A percentile compares a stretch with the other conserved stretches of the same genome.
These are phyloP conservation scores for Phytophthora litchii DNA, from an alignment of 352 stramenopile species.

Conservation along the genomic window DNA sequence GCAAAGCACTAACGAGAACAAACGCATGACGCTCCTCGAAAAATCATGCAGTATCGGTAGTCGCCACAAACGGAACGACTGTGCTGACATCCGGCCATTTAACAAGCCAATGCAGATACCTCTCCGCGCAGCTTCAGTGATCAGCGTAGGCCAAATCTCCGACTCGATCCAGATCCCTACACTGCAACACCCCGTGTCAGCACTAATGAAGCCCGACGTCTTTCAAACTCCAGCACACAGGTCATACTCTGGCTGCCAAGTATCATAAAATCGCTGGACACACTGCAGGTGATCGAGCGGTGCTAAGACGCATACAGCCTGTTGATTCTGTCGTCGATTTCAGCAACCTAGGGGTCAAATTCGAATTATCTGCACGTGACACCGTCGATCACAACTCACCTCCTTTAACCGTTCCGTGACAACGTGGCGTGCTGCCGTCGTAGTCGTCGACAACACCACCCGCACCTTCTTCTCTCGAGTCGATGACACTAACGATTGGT, in stretches of 20 bases:
- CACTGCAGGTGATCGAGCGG: conserved; percentile 60
- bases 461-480: conserved; percentile 31
- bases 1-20: conserved; percentile 67
- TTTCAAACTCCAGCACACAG: neutral
- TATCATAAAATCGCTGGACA: conserved; percentile 66
- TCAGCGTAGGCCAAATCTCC: conserved; percentile 81
- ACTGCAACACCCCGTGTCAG: conserved; percentile 27
- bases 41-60: conserved; percentile 40
- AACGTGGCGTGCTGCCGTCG: conserved; percentile 57
- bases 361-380: too few relatives aligned
- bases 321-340: conserved; percentile 19
- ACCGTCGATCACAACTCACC: conserved; percentile 5
- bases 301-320: conserved; percentile 62
- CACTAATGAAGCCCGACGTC: neutral
- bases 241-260: conserved; percentile 63
- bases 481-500: conserved; percentile 4
- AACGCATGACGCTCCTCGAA: conserved; percentile 31
- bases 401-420: conserved; percentile 27
- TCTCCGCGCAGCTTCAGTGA: conserved; percentile 52
- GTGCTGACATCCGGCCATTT: conserved; percentile 66
- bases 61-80: conserved; percentile 58
- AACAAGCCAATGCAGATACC: conserved; percentile 64
- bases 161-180: conserved; percentile 81
- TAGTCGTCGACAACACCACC: conserved; percentile 77
- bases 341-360: neutral